phyloP scores from a whole-genome alignment of 225 moss, liverwort and hornwort species.

The Polytrichum formosum region DNA sequence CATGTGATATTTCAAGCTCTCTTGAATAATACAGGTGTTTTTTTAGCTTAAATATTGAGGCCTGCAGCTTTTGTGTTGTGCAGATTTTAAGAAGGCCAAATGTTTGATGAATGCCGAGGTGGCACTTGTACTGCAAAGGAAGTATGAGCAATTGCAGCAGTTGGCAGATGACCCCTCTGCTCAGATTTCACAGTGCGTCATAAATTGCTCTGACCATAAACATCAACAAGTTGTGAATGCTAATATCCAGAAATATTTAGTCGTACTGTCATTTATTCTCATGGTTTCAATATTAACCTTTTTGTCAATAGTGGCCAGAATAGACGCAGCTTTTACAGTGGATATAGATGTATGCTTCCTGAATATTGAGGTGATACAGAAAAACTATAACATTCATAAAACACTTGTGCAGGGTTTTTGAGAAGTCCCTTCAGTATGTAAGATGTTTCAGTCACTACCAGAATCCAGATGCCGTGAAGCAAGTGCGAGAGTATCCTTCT shows the following conservation, averaged over 20 bases:
- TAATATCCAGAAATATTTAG: too few species aligned
- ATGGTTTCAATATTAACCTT: too few species aligned
- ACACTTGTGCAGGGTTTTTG: constrained; percentile 61
- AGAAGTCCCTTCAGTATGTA: constrained; percentile 96
- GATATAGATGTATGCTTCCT: too few species aligned
- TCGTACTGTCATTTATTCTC: too few species aligned
- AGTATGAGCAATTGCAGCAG: constrained; percentile 83
- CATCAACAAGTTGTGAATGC: too few species aligned
- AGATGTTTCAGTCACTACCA: constrained; percentile 91
- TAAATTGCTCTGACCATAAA: background rate
- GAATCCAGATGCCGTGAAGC: constrained; percentile 92
- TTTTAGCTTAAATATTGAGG: background rate
- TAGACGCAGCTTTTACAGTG: too few species aligned
- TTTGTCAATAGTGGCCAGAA: too few species aligned
- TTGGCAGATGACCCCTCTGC: constrained; percentile 93
- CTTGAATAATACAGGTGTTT: background rate
- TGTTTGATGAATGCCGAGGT: constrained; percentile 99
- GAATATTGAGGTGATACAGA: too few species aligned
- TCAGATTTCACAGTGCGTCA: constrained; percentile 78
- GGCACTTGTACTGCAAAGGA: constrained; percentile 79
- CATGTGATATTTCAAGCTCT: background rate
- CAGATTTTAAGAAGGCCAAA: constrained; percentile 96
- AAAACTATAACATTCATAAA: background rate
- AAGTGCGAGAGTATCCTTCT: constrained; percentile 92
- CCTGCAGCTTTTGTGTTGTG: background rate